Evolutionary conservation across 345 rosid genomes (phyloP), one percentile per base, ranked within the genome.

Genomic region (Heritiera littoralis): DNA sequence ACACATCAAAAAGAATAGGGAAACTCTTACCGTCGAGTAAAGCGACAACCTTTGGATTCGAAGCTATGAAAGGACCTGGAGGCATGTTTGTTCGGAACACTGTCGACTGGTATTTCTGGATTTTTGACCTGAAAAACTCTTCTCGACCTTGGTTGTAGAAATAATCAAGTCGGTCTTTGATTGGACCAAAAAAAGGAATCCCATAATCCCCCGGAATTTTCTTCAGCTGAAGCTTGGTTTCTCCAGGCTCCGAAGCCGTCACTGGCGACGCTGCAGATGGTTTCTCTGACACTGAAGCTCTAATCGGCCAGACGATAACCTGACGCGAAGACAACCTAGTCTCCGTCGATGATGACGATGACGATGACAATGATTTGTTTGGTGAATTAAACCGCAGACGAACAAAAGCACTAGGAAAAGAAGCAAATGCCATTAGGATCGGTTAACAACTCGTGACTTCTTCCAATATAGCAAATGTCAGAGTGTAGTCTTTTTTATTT

Each of bases 1-100:
- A 79, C 1, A 87, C 84, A 56, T 94, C 98, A 66, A 94, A 96
- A n/a, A 96, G 85, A 64, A 91, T 83, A 0, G 97, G 97, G 69
- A 96, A 96, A 86, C 98, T 94, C 87, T 92, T 90, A 1, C 92
- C 98, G 86, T 96, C 99, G 46, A 96, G 97, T 60, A 96, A 80
- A 66, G 85, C 94, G 41, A 96, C 80, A 64, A 92, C 98, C 9
- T 81, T 87, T 13, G 97, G 91, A 55, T 91, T 85, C 0, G 86
- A 66, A 52, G 97, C 79, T 45, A 96, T 90, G 79, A 81, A 84
- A 12, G 95, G 94, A 2, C 99, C 99, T 0, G 99, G 97, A 12
- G 98, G 98, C 89, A 95, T 89, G 83, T 95, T 95, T 64, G 86
- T 83, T 45, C 92, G 82, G 46, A 82, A 89, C 18, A 96, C 92